A percentile compares a stretch with the other conserved stretches of the same genome.
These are phyloP conservation scores for Cryptosporidium meleagridis DNA, from an alignment of 169 alveolate species.

Conservation along the genomic window DNA sequence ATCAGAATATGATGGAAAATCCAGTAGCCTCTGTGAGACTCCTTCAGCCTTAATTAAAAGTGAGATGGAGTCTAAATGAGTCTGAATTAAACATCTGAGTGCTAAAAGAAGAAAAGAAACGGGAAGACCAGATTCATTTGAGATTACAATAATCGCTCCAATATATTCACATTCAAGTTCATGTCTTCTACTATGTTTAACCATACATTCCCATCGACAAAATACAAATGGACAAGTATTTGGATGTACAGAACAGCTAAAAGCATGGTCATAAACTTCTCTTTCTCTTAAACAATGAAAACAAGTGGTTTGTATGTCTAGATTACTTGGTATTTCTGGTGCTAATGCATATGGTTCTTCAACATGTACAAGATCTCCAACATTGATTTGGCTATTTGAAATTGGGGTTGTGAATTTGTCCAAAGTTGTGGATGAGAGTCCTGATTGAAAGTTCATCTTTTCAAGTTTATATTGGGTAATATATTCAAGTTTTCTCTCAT, in stretches of 20 bases:
- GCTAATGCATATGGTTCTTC: conserved; percentile 74
- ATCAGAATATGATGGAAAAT: conserved; percentile 77
- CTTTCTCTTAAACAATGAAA: conserved; percentile 89
- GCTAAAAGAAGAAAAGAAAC: conserved; percentile 78
- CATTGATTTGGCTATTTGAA: conserved; percentile 50
- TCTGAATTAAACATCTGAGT: conserved; percentile 77
- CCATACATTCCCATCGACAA: conserved; percentile 88
- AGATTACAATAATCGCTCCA: conserved; percentile 80
- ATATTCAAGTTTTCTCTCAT: conserved; percentile 52
- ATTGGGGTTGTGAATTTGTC: conserved; percentile 31
- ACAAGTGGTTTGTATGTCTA: conserved; percentile 79
- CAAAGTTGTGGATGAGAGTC: background rate
- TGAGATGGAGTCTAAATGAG: conserved; percentile 76
- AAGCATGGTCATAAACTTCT: conserved; percentile 76
- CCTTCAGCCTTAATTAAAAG: conserved; percentile 68
- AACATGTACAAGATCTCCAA: conserved; percentile 61
- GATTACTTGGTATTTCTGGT: conserved; percentile 46
- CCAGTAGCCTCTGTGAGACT: conserved; percentile 78
- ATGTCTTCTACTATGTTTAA: conserved; percentile 85
- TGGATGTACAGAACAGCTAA: conserved; percentile 88
- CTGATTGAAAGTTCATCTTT: background rate
- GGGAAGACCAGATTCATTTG: conserved; percentile 78
- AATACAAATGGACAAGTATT: conserved; percentile 87
- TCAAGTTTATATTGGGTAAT: conserved; percentile 28
- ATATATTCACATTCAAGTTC: conserved; percentile 85